Evolutionary conservation across 441 rosid species (phyloP).

Genomic region (Populus trichocarpa): DNA sequence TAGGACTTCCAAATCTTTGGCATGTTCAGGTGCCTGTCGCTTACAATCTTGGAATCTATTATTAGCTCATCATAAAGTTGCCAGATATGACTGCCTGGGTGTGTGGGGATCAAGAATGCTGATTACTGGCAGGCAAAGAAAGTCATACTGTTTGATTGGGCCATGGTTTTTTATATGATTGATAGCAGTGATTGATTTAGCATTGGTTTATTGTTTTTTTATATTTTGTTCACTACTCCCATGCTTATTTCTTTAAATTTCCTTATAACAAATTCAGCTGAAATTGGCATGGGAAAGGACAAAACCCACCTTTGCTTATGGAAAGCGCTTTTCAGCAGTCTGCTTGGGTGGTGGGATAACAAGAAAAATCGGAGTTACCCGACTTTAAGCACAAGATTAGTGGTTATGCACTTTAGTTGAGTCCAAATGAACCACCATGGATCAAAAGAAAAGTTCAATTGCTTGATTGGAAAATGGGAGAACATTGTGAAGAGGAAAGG

Average conservation of each 20-base stretch:
- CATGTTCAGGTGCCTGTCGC: background rate
- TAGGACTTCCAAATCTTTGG: background rate
- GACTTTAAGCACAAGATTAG: no score
- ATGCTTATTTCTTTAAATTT: conserved; percentile 15
- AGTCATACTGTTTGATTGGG: background rate
- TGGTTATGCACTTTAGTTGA: conserved; percentile 66
- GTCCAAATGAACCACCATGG: conserved; percentile 62
- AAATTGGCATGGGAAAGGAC: conserved; percentile 14
- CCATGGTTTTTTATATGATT: background rate
- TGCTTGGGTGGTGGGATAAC: conserved; percentile 81
- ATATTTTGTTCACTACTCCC: conserved; percentile 5
- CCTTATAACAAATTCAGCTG: conserved; percentile 4
- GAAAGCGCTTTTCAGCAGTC: conserved; percentile 68
- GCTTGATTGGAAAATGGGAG: conserved; percentile 47
- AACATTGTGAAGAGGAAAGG: conserved; percentile 18
- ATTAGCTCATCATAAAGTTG: background rate
- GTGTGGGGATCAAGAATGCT: background rate
- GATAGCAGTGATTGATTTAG: background rate
- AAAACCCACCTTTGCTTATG: conserved; percentile 47
- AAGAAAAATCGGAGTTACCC: conserved; percentile 47
- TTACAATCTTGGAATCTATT: background rate
- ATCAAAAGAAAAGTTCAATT: conserved; percentile 51
- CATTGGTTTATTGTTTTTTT: background rate
- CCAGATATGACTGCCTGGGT: background rate
- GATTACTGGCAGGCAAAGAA: no score